Conservation (phyloP, 2,329 filamentous ascomycete genomes). For the Xylaria sp. region DNA sequence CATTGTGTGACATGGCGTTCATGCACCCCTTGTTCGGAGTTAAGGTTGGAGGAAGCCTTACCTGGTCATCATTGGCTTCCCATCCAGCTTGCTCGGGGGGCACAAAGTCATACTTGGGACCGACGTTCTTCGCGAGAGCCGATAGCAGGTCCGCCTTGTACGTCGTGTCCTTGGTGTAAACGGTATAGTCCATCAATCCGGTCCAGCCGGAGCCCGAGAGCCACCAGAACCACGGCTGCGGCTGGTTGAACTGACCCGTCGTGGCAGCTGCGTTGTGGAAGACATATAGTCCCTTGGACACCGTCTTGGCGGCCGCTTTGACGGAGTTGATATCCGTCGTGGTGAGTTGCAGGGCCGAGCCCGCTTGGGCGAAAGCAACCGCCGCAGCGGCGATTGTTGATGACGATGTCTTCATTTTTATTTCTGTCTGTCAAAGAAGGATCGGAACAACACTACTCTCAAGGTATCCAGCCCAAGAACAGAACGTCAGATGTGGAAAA, state of each 20-base stretch:
- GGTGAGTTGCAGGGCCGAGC: slow-evolving; percentile 43
- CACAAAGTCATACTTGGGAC: slow-evolving; percentile 60
- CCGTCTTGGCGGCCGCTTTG: slow-evolving; percentile 41
- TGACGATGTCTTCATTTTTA: slow-evolving; percentile 41
- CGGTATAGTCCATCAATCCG: slow-evolving; percentile 55
- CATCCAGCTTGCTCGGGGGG: slow-evolving; percentile 57
- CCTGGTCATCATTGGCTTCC: slow-evolving; percentile 69
- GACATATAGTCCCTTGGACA: slow-evolving; percentile 47
- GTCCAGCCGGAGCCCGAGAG: slow-evolving; percentile 48
- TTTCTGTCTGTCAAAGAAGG: not conserved
- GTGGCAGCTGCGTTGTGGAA: slow-evolving; percentile 48
- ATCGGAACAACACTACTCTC: slow-evolving; percentile 8
- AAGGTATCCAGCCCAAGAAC: slow-evolving; percentile 6
- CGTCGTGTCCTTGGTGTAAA: slow-evolving; percentile 57
- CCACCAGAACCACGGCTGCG: slow-evolving; percentile 51
- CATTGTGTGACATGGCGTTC: not conserved
- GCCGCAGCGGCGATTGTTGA: slow-evolving; percentile 33
- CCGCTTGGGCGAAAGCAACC: slow-evolving; percentile 34
- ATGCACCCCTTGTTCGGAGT: not conserved
- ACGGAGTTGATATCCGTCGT: slow-evolving; percentile 42
- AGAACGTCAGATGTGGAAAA: not conserved
- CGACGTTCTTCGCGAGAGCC: slow-evolving; percentile 59
- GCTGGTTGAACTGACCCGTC: slow-evolving; percentile 49
- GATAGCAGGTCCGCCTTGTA: slow-evolving; percentile 58
- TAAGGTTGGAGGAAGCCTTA: slow-evolving; percentile 35